phyloP scores from a whole-genome alignment of 148 eudicot genomes.

The Cornus suecica region DNA sequence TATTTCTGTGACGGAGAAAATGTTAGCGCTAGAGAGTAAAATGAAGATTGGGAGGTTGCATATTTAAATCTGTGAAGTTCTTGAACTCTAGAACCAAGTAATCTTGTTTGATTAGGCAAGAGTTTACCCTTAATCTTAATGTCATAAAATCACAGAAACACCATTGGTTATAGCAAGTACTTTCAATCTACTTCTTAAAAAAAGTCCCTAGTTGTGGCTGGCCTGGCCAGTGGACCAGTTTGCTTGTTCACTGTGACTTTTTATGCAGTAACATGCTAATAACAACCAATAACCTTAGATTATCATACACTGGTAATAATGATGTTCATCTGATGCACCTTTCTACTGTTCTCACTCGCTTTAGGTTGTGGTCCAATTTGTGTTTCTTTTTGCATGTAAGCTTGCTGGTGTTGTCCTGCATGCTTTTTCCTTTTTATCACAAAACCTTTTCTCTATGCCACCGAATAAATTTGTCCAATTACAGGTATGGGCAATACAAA shows the following conservation, averaged over 20 bases:
- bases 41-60: background rate
- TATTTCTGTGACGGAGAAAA: background rate
- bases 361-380: background rate
- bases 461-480: slow-evolving; percentile 1
- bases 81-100: background rate
- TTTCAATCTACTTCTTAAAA: background rate
- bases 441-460: background rate
- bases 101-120: background rate
- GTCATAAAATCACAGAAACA: too few relatives aligned
- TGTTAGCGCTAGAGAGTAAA: background rate
- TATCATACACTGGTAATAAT: background rate
- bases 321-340: background rate
- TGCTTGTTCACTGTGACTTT: too few relatives aligned
- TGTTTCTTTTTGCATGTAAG: background rate
- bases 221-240: too few relatives aligned
- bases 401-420: background rate
- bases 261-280: too few relatives aligned
- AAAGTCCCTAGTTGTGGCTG: too few relatives aligned
- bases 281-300: background rate
- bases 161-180: background rate
- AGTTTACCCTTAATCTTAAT: too few relatives aligned
- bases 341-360: background rate
- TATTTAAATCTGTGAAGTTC: background rate
- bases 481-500: slow-evolving; percentile 67
- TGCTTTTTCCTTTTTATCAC: background rate